Conservation (phyloP, 768 basidiomycete genomes). For the Xerocomellus amylosporus region DNA sequence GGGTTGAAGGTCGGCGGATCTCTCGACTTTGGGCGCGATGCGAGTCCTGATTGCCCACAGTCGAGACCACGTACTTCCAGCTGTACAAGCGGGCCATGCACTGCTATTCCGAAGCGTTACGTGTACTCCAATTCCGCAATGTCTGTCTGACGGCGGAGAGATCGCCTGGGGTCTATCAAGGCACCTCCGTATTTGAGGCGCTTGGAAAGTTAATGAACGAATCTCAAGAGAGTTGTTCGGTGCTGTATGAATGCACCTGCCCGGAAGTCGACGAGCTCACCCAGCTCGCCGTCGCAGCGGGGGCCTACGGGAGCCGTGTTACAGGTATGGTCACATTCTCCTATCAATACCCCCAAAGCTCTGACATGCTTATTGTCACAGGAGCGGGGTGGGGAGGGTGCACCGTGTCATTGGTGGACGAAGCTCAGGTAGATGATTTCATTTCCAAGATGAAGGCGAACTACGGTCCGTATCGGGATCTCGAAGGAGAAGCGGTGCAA, state of each 20-base stretch:
- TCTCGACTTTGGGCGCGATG: neutral
- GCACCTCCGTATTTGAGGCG: slow-evolving; percentile 36
- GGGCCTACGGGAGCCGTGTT: slow-evolving; percentile 79
- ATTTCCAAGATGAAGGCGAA: slow-evolving; percentile 55
- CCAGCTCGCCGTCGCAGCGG: slow-evolving; percentile 58
- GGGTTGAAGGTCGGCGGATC: slow-evolving; percentile 65
- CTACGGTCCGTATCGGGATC: slow-evolving; percentile 61
- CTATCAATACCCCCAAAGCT: neutral
- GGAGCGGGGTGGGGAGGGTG: slow-evolving; percentile 94
- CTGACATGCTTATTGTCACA: slow-evolving; percentile 22
- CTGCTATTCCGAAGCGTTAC: slow-evolving; percentile 74
- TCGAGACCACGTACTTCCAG: slow-evolving; percentile 79
- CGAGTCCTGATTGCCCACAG: slow-evolving; percentile 24
- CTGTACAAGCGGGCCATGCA: slow-evolving; percentile 81
- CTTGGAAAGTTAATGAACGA: slow-evolving; percentile 78
- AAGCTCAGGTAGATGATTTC: slow-evolving; percentile 59
- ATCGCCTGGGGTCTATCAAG: slow-evolving; percentile 15
- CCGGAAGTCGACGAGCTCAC: slow-evolving; percentile 74
- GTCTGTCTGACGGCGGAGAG: slow-evolving; percentile 51
- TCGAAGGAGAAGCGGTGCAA: slow-evolving; percentile 55
- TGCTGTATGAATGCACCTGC: slow-evolving; percentile 76
- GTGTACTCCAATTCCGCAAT: slow-evolving; percentile 75
- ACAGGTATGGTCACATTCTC: slow-evolving; percentile 51
- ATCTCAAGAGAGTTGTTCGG: slow-evolving; percentile 67
- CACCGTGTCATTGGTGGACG: slow-evolving; percentile 76